These are phyloP conservation scores for Naegleria lovaniensis DNA, from an alignment of 208 protist species.

Conservation along the genomic window DNA sequence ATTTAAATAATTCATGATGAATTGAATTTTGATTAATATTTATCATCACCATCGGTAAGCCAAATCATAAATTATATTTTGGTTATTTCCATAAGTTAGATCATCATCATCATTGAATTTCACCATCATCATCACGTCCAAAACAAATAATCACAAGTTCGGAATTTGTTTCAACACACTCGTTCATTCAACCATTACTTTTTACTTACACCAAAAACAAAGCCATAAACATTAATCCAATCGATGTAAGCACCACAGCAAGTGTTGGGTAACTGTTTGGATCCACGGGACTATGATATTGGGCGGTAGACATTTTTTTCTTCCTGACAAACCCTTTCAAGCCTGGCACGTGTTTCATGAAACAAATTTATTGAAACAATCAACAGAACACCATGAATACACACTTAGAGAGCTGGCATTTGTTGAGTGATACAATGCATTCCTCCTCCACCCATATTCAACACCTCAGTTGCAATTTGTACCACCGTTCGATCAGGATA, in stretches of 20 bases:
- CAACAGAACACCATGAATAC: too few species aligned
- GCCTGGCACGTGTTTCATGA: too few species aligned
- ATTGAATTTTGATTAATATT: too few species aligned
- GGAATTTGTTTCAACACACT: too few species aligned
- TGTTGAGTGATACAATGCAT: conserved; percentile 50
- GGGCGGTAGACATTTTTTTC: neutral
- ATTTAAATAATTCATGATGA: too few species aligned
- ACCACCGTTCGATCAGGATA: conserved; percentile 38
- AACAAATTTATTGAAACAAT: too few species aligned
- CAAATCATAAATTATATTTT: neutral
- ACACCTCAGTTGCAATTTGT: conserved; percentile 35
- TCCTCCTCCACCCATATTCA: conserved; percentile 45
- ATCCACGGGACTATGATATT: neutral
- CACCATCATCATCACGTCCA: neutral
- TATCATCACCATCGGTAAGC: too few species aligned
- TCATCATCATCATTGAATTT: neutral
- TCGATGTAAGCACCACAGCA: neutral
- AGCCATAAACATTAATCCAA: neutral
- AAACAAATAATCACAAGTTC: too few species aligned
- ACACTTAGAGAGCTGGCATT: conserved; percentile 27
- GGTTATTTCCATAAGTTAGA: neutral
- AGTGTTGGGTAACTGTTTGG: neutral
- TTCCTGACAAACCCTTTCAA: too few species aligned
- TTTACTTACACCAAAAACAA: conserved; percentile 3
- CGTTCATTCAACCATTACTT: too few species aligned